These are phyloP conservation scores for Jatropha multifida DNA, from an alignment of 441 rosid genomes.

Conservation along the genomic window DNA sequence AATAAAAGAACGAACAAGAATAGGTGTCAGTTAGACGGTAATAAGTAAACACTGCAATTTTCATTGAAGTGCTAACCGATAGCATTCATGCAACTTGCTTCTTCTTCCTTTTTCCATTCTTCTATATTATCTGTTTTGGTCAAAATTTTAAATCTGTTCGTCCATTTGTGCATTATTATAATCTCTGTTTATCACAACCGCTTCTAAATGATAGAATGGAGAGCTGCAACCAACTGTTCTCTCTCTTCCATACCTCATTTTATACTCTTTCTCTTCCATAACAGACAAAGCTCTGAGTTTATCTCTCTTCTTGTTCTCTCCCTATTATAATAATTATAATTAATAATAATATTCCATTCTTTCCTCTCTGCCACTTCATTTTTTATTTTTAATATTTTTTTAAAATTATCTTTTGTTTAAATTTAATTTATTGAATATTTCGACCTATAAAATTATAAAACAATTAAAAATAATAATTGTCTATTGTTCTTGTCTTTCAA, in stretches of 20 bases:
- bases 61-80: not conserved
- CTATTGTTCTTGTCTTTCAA: too few relatives aligned
- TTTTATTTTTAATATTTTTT: too few relatives aligned
- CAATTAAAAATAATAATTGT: too few relatives aligned
- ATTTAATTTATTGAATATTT: too few relatives aligned
- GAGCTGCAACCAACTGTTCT: constrained; percentile 13
- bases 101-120: not conserved
- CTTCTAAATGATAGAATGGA: constrained; percentile 22
- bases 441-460: too few relatives aligned
- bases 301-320: constrained; percentile 1
- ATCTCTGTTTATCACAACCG: constrained; percentile 24
- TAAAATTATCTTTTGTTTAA: too few relatives aligned
- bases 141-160: not conserved
- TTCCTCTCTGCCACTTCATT: not conserved
- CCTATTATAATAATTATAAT: not conserved
- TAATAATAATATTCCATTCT: not conserved
- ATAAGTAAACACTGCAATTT: not conserved
- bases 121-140: too few relatives aligned
- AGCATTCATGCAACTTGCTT: constrained; percentile 6
- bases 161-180: constrained; percentile 18
- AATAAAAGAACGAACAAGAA: too few relatives aligned
- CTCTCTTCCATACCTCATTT: not conserved
- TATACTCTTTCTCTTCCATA: not conserved
- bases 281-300: constrained; percentile 9
- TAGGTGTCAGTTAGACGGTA: too few relatives aligned